These are phyloP conservation scores for Pulveroboletus frians DNA, from an alignment of 768 basidiomycete species.

Conservation along the genomic window DNA sequence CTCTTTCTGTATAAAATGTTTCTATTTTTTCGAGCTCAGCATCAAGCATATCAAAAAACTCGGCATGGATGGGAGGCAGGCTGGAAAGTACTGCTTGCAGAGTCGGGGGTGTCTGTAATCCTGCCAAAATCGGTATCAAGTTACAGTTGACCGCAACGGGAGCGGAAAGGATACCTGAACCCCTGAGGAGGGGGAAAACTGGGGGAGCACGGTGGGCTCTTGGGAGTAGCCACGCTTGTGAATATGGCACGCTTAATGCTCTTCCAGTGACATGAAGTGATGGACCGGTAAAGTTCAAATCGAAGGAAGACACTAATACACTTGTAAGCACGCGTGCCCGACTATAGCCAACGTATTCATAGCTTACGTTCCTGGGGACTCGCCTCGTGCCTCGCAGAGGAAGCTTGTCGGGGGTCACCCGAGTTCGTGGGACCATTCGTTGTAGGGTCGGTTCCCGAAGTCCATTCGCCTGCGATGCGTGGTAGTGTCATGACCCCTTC, in stretches of 20 bases:
- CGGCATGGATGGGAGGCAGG: constrained; percentile 54
- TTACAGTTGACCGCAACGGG: neutral
- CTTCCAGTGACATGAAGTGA: constrained; percentile 1
- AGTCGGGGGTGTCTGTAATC: constrained; percentile 26
- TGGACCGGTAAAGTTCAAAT: constrained; percentile 3
- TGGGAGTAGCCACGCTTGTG: neutral
- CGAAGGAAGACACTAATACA: constrained; percentile 12
- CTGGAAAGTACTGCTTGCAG: constrained; percentile 47
- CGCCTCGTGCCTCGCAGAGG: neutral
- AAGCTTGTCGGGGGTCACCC: neutral
- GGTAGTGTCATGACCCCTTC: neutral
- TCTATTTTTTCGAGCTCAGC: constrained; percentile 81
- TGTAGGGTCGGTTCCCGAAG: neutral
- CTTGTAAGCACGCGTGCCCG: neutral
- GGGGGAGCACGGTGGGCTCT: neutral
- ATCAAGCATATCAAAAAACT: constrained; percentile 78
- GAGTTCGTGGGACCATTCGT: neutral
- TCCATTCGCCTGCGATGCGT: neutral
- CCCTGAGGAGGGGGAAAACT: neutral
- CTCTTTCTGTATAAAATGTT: constrained; percentile 71
- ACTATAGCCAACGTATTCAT: neutral
- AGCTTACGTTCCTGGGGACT: constrained; percentile 11
- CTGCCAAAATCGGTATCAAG: constrained; percentile 4
- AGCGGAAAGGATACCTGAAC: constrained; percentile 10
- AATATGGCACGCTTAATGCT: neutral